These are phyloP conservation scores for Dactylonectria estremocensis DNA, from an alignment of 2,329 filamentous ascomycete species.

Conservation along the genomic window DNA sequence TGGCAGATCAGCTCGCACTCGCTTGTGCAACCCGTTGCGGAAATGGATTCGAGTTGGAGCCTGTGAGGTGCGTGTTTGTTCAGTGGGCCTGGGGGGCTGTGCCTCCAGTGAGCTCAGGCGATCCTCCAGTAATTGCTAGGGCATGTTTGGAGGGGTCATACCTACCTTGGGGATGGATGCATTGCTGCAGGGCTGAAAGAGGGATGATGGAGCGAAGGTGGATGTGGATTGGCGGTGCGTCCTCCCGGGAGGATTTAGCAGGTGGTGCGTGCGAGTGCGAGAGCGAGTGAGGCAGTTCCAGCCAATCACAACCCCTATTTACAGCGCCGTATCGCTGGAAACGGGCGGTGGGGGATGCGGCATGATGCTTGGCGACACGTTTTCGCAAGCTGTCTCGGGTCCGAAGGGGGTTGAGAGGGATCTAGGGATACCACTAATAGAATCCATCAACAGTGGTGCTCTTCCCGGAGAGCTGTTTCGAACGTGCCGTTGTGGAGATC, in stretches of 20 bases:
- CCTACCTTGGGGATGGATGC: no score
- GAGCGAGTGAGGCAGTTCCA: not conserved
- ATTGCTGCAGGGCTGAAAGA: not conserved
- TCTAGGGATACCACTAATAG: no score
- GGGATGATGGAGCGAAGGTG: not conserved
- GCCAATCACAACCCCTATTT: not conserved
- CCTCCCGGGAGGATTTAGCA: not conserved
- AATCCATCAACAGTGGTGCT: no score
- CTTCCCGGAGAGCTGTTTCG: not conserved
- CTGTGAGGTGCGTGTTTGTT: slow-evolving; percentile 6
- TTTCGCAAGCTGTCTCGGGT: no score
- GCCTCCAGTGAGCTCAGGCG: not conserved
- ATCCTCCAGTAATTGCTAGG: no score
- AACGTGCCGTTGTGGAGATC: not conserved
- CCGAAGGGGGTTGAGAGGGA: no score
- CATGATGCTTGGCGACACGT: not conserved
- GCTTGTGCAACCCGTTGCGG: not conserved
- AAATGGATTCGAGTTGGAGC: not conserved
- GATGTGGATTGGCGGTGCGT: no score
- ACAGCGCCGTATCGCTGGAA: not conserved
- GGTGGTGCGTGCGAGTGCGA: slow-evolving; percentile 14
- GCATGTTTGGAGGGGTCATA: no score
- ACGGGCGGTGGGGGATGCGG: not conserved
- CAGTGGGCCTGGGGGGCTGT: slow-evolving; percentile 3
- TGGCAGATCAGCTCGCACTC: slow-evolving; percentile 9